These are phyloP conservation scores for Penicillium tannophilum DNA, from an alignment of 495 filamentous ascomycete genomes.

Conservation along the genomic window DNA sequence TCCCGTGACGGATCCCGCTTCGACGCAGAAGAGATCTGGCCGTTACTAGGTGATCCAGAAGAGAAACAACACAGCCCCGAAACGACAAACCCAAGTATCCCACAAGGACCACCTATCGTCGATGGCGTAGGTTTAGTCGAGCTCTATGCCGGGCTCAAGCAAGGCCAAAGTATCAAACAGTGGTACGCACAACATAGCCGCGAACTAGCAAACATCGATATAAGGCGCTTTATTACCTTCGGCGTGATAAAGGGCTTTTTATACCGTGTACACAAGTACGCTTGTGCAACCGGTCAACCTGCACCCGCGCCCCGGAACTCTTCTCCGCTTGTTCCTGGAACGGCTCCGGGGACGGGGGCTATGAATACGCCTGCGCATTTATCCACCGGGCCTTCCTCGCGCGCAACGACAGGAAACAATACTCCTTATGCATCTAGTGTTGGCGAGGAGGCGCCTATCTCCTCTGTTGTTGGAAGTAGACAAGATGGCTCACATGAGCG, in stretches of 20 bases:
- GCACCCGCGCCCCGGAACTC: conserved; percentile 31
- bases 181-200: conserved; percentile 76
- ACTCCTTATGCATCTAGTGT: conserved; percentile 42
- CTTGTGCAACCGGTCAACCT: conserved; percentile 58
- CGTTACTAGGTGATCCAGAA: conserved; percentile 34
- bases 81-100: background rate
- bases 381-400: conserved; percentile 36
- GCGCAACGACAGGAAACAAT: conserved; percentile 39
- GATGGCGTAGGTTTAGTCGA: conserved; percentile 48
- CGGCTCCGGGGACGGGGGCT: background rate
- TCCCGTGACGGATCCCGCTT: conserved; percentile 29
- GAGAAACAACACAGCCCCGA: conserved; percentile 2
- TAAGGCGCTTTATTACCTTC: conserved; percentile 90
- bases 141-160: conserved; percentile 77
- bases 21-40: conserved; percentile 50
- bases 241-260: conserved; percentile 93
- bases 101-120: conserved; percentile 21
- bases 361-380: conserved; percentile 13
- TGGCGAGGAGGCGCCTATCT: conserved; percentile 32
- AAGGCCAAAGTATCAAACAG: conserved; percentile 75
- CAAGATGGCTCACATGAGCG: conserved; percentile 24
- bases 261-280: conserved; percentile 93
- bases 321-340: conserved; percentile 16
- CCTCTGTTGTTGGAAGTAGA: conserved; percentile 21
- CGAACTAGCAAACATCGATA: conserved; percentile 72